These are phyloP conservation scores for Thelephora terrestris DNA, from an alignment of 1,284 basidiomycete genomes.

Conservation along the genomic window DNA sequence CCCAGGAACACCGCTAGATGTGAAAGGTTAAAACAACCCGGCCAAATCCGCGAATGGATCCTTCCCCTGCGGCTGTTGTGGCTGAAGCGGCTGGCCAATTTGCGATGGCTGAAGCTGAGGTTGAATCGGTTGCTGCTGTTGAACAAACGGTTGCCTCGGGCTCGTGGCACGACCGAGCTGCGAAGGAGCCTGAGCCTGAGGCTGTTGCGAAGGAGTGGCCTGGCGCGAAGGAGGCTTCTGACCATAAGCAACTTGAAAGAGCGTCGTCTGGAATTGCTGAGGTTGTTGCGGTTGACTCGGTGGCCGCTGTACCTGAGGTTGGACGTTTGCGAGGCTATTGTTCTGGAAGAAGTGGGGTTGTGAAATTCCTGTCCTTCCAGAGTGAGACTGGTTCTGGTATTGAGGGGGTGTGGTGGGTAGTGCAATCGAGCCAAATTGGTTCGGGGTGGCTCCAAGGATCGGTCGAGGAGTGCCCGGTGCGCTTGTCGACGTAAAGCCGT, in stretches of 20 bases:
- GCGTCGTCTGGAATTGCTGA: neutral
- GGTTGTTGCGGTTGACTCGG: neutral
- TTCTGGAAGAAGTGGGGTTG: neutral
- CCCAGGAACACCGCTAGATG: no score
- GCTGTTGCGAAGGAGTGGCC: neutral
- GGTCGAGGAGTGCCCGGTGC: neutral
- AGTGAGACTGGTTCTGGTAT: neutral
- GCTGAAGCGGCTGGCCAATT: slow-evolving; percentile 11
- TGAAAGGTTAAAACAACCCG: slow-evolving; percentile 48
- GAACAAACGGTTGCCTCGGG: slow-evolving; percentile 6
- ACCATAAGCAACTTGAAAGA: slow-evolving; percentile 1
- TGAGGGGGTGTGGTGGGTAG: neutral
- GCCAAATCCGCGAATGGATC: slow-evolving; percentile 77
- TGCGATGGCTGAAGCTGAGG: slow-evolving; percentile 13
- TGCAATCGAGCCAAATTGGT: neutral
- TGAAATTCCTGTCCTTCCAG: slow-evolving; percentile 1
- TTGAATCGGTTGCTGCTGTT: slow-evolving; percentile 2
- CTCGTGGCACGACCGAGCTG: slow-evolving; percentile 36
- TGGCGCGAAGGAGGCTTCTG: neutral
- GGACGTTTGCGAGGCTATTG: neutral
- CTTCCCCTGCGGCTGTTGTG: slow-evolving; percentile 37
- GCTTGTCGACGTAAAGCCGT: slow-evolving; percentile 3
- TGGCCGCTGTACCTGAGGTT: neutral
- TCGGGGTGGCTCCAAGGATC: neutral
- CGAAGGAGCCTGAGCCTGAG: neutral